Conservation (phyloP, 2,329 filamentous ascomycete species). For the Penicillium vulpinum region DNA sequence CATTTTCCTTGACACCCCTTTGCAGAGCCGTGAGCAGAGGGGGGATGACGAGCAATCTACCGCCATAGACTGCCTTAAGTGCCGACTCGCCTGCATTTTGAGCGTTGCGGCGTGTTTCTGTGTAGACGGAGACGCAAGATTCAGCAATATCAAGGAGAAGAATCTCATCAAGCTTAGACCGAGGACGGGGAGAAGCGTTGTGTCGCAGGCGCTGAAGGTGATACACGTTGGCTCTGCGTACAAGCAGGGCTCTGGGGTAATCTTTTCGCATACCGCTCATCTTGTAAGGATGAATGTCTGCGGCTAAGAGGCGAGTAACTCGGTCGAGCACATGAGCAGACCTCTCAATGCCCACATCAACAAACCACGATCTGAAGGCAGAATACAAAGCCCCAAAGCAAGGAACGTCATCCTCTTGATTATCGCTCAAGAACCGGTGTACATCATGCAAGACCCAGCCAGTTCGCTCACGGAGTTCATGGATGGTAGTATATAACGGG, state of each 20-base stretch:
- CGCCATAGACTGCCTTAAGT: slow-evolving; percentile 84
- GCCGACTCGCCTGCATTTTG: slow-evolving; percentile 92
- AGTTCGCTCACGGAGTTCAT: slow-evolving; percentile 75
- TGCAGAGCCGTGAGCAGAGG: slow-evolving; percentile 78
- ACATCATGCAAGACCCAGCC: slow-evolving; percentile 79
- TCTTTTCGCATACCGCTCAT: slow-evolving; percentile 88
- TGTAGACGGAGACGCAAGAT: slow-evolving; percentile 87
- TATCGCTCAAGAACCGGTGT: slow-evolving; percentile 76
- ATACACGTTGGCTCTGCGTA: slow-evolving; percentile 91
- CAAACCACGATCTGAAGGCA: slow-evolving; percentile 93
- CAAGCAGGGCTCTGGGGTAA: slow-evolving; percentile 87
- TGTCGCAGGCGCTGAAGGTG: slow-evolving; percentile 92
- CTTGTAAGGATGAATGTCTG: slow-evolving; percentile 90
- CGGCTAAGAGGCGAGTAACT: slow-evolving; percentile 77
- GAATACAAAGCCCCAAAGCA: slow-evolving; percentile 93
- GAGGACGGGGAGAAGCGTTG: slow-evolving; percentile 83
- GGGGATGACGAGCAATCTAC: slow-evolving; percentile 84
- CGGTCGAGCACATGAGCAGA: slow-evolving; percentile 92
- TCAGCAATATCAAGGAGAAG: slow-evolving; percentile 84
- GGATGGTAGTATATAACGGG: slow-evolving; percentile 71
- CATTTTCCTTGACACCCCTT: slow-evolving; percentile 72
- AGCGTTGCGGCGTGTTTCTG: slow-evolving; percentile 90
- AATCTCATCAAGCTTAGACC: slow-evolving; percentile 84
- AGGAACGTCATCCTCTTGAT: slow-evolving; percentile 92
- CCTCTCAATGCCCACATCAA: slow-evolving; percentile 93